Evolutionary conservation across 345 rosid genomes (phyloP).

Genomic region (Rhodamnia rubescens): DNA sequence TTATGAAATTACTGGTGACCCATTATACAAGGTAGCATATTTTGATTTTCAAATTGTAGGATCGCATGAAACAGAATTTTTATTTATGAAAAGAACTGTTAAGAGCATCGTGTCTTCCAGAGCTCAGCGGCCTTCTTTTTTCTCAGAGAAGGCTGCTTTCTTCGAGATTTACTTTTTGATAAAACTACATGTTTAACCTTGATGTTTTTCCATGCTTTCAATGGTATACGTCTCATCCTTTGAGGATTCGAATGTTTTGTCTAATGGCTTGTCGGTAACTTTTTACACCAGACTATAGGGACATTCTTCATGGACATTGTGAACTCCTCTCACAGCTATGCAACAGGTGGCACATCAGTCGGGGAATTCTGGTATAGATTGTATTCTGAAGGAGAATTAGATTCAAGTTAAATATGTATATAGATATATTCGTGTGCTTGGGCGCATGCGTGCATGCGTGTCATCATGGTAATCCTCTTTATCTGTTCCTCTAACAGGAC

Average conservation of each 20-base stretch:
- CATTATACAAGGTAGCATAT: conserved; percentile 61
- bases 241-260: not conserved
- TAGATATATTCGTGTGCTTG: not conserved
- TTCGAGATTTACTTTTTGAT: not conserved
- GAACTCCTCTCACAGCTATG: conserved; percentile 80
- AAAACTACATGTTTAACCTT: not conserved
- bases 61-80: not conserved
- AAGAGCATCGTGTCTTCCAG: not conserved
- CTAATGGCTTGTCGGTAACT: not conserved
- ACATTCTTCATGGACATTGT: conserved; percentile 75
- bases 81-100: not conserved
- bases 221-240: not conserved
- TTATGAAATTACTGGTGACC: conserved; percentile 85
- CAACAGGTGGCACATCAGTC: conserved; percentile 88
- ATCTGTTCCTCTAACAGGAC: conserved; percentile 25
- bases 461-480: not conserved
- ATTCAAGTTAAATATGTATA: not conserved
- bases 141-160: not conserved
- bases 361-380: conserved; percentile 62
- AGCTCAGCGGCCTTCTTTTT: not conserved
- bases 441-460: not conserved
- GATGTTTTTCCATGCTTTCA: not conserved
- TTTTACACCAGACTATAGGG: conserved; percentile 46
- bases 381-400: not conserved
- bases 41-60: not conserved